Evolutionary conservation across 2,329 filamentous ascomycete species (phyloP).

Genomic region (Colletotrichum sp.): DNA sequence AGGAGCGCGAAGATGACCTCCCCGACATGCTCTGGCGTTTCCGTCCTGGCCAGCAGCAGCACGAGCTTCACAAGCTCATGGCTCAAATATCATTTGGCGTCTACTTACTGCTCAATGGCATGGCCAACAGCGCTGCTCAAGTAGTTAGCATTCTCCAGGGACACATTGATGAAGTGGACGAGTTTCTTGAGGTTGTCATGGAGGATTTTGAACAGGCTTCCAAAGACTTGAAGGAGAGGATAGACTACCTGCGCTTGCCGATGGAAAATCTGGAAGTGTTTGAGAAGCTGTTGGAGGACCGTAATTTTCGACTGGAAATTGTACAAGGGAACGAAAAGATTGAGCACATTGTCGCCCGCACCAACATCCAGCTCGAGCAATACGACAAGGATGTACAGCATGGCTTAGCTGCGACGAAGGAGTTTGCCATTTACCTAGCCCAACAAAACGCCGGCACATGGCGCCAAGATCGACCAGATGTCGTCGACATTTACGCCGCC

Average conservation of each 20-base stretch:
- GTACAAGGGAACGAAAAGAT: slow-evolving; percentile 89
- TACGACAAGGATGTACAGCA: slow-evolving; percentile 80
- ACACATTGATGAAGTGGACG: slow-evolving; percentile 93
- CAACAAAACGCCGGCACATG: slow-evolving; percentile 67
- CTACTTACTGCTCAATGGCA: slow-evolving; percentile 81
- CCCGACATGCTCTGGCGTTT: slow-evolving; percentile 80
- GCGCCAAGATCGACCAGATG: slow-evolving; percentile 64
- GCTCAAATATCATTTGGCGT: slow-evolving; percentile 94
- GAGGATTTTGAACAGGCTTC: slow-evolving; percentile 84
- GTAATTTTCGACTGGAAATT: slow-evolving; percentile 80
- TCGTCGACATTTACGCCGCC: slow-evolving; percentile 78
- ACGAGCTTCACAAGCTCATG: slow-evolving; percentile 88
- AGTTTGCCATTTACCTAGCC: slow-evolving; percentile 78
- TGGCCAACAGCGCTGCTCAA: slow-evolving; percentile 88
- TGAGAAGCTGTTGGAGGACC: slow-evolving; percentile 86
- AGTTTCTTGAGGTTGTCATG: slow-evolving; percentile 83
- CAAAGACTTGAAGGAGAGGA: slow-evolving; percentile 79
- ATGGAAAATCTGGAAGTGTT: slow-evolving; percentile 84
- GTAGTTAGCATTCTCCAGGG: slow-evolving; percentile 88
- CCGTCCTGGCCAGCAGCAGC: slow-evolving; percentile 76
- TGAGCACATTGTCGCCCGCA: slow-evolving; percentile 85
- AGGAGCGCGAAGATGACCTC: slow-evolving; percentile 70
- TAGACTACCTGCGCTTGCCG: slow-evolving; percentile 81
- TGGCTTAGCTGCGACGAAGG: slow-evolving; percentile 76
- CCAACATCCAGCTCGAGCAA: slow-evolving; percentile 76